Percentiles rank a stretch among this genome's conserved stretches.
Evolutionary conservation across 2,329 filamentous ascomycete species (phyloP).

Genomic region (Exophiala mesophila): DNA sequence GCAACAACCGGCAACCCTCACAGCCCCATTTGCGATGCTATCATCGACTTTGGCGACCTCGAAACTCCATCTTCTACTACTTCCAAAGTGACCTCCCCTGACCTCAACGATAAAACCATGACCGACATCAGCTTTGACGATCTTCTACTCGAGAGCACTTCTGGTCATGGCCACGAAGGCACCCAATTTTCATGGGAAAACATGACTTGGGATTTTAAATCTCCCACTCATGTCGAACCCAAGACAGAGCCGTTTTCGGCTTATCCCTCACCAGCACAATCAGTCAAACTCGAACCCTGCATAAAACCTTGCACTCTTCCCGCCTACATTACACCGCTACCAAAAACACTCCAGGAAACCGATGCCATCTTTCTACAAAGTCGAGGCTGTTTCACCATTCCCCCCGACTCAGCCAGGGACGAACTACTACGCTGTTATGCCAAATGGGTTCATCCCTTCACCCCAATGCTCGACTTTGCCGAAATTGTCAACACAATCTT

Average conservation of each 20-base stretch:
- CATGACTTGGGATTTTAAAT: neutral
- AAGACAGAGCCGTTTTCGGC: conserved; percentile 27
- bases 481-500: conserved; percentile 54
- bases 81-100: neutral
- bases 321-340: conserved; percentile 73
- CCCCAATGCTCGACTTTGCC: conserved; percentile 73
- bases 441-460: conserved; percentile 88
- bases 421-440: conserved; percentile 76
- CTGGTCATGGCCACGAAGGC: too few relatives aligned
- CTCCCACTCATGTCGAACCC: conserved; percentile 33
- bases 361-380: conserved; percentile 76
- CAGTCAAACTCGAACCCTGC: conserved; percentile 45
- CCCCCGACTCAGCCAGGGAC: conserved; percentile 64
- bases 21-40: conserved; percentile 18
- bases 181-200: neutral
- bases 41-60: conserved; percentile 18
- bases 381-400: conserved; percentile 79
- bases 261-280: conserved; percentile 39
- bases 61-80: neutral
- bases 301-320: conserved; percentile 48
- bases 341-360: conserved; percentile 68
- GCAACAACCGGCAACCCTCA: conserved; percentile 5
- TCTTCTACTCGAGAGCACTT: too few relatives aligned
- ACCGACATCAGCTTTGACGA: neutral
- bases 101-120: neutral